A percentile compares a stretch with the other conserved stretches of the same genome.
Evolutionary conservation across 352 stramenopile species (phyloP).

Genomic region (Globisporangium cystogenes): DNA sequence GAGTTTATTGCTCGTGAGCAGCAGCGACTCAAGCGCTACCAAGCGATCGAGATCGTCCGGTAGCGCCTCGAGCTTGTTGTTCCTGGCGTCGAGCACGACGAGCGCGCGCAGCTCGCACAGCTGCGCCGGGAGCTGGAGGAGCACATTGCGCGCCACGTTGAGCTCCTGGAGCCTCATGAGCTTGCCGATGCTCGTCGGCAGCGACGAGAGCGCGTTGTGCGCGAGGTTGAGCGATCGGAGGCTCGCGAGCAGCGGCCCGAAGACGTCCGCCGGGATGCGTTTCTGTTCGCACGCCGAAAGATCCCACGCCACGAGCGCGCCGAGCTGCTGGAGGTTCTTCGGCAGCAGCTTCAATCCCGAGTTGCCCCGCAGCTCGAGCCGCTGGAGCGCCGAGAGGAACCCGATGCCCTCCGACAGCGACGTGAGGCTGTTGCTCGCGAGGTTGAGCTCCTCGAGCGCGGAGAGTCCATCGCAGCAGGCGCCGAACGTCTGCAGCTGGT

Average conservation of each 20-base stretch:
- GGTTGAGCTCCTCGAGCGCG: slow-evolving; percentile 45
- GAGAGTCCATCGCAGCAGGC: slow-evolving; percentile 32
- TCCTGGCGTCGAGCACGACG: slow-evolving; percentile 29
- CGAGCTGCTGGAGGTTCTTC: slow-evolving; percentile 33
- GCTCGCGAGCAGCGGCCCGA: slow-evolving; percentile 23
- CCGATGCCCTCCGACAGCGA: slow-evolving; percentile 30
- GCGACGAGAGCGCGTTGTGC: slow-evolving; percentile 33
- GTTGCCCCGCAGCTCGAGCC: slow-evolving; percentile 36
- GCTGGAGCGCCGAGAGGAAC: slow-evolving; percentile 25
- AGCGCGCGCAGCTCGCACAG: slow-evolving; percentile 24
- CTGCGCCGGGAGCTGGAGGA: slow-evolving; percentile 22
- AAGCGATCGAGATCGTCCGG: slow-evolving; percentile 21
- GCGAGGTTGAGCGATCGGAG: slow-evolving; percentile 36
- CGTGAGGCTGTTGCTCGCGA: slow-evolving; percentile 41
- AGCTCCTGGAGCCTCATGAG: slow-evolving; percentile 38
- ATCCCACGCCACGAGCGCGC: slow-evolving; percentile 28
- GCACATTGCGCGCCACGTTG: slow-evolving; percentile 30
- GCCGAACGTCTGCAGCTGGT: slow-evolving; percentile 37
- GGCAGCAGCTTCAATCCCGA: slow-evolving; percentile 30
- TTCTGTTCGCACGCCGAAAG: slow-evolving; percentile 43
- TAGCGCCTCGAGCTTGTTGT: slow-evolving; percentile 32
- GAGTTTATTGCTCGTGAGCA: slow-evolving; percentile 44
- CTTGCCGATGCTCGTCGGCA: slow-evolving; percentile 32
- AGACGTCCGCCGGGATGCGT: slow-evolving; percentile 40
- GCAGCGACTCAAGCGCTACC: slow-evolving; percentile 23